Evolutionary conservation across 1,284 basidiomycete species (phyloP).

Genomic region (Anthracocystis walkeri): DNA sequence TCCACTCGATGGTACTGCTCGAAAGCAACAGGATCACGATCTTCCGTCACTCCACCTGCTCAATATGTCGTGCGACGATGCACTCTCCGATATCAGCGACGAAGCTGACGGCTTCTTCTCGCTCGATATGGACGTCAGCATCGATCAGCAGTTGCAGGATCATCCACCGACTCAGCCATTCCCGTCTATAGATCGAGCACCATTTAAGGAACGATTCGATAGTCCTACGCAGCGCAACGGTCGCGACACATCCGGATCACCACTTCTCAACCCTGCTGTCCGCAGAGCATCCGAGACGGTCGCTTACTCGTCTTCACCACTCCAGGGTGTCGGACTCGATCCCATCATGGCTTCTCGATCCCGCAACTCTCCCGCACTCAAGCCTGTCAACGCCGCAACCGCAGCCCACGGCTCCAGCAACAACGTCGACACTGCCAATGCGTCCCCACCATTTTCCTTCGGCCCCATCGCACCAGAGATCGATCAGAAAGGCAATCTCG

Average conservation of each 20-base stretch:
- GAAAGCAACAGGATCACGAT: slow-evolving; percentile 13
- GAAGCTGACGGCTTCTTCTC: slow-evolving; percentile 59
- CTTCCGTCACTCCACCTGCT: slow-evolving; percentile 39
- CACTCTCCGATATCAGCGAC: slow-evolving; percentile 36
- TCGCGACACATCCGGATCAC: slow-evolving; percentile 11
- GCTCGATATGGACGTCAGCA: slow-evolving; percentile 57
- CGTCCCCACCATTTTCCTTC: slow-evolving; percentile 26
- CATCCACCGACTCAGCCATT: slow-evolving; percentile 1
- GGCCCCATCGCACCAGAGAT: slow-evolving; percentile 63
- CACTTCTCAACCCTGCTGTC: slow-evolving; percentile 19
- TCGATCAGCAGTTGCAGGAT: slow-evolving; percentile 38
- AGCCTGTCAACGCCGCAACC: neutral
- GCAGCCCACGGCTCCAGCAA: neutral
- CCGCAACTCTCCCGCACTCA: slow-evolving; percentile 28
- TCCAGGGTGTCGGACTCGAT: slow-evolving; percentile 33
- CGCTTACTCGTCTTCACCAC: slow-evolving; percentile 37
- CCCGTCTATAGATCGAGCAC: neutral
- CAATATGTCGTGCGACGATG: slow-evolving; percentile 45
- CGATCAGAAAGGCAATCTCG: slow-evolving; percentile 66
- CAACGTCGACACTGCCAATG: neutral
- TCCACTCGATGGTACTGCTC: neutral
- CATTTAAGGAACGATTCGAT: slow-evolving; percentile 15
- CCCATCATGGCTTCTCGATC: slow-evolving; percentile 34
- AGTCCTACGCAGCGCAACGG: slow-evolving; percentile 10
- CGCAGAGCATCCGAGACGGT: slow-evolving; percentile 31